phyloP scores from a whole-genome alignment of 208 protist species.

The Wallacemonas rigidus region DNA sequence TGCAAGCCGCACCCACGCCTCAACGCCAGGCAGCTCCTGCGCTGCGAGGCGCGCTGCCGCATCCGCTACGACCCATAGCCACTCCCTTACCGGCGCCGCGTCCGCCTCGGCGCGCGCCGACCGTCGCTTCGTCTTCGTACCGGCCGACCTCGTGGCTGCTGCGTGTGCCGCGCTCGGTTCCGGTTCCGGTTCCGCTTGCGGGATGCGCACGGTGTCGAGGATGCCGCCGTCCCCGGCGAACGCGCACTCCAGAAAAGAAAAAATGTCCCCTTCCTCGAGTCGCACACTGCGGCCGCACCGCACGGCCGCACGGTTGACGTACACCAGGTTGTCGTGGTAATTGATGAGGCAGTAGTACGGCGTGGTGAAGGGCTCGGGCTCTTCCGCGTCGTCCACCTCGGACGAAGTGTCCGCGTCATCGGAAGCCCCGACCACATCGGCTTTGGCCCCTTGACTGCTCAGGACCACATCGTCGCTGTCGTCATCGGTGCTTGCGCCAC shows the following conservation, averaged over 20 bases:
- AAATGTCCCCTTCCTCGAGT: constrained; percentile 64
- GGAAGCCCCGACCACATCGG: not conserved
- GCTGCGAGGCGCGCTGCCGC: constrained; percentile 10
- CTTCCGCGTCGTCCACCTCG: constrained; percentile 16
- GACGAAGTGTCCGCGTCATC: not conserved
- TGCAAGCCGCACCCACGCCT: constrained; percentile 20
- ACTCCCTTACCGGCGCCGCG: no score
- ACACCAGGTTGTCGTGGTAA: constrained; percentile 69
- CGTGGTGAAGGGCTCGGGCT: constrained; percentile 21
- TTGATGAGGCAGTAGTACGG: constrained; percentile 81
- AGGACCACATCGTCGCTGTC: not conserved
- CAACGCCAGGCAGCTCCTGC: constrained; percentile 15
- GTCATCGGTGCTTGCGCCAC: not conserved
- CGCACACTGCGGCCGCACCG: constrained; percentile 33
- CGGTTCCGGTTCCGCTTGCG: not conserved
- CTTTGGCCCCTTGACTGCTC: no score
- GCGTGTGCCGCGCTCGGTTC: no score
- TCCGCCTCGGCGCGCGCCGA: no score
- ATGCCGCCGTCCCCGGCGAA: constrained; percentile 71
- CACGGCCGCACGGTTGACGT: constrained; percentile 45
- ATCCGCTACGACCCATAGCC: not conserved
- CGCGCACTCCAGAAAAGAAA: constrained; percentile 79
- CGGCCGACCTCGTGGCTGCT: constrained; percentile 2
- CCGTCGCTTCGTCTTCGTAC: no score
- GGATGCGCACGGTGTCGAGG: constrained; percentile 20